Base-by-base conservation (phyloP, 495 filamentous ascomycete genomes). In the Xylaria bambusicola region DNA sequence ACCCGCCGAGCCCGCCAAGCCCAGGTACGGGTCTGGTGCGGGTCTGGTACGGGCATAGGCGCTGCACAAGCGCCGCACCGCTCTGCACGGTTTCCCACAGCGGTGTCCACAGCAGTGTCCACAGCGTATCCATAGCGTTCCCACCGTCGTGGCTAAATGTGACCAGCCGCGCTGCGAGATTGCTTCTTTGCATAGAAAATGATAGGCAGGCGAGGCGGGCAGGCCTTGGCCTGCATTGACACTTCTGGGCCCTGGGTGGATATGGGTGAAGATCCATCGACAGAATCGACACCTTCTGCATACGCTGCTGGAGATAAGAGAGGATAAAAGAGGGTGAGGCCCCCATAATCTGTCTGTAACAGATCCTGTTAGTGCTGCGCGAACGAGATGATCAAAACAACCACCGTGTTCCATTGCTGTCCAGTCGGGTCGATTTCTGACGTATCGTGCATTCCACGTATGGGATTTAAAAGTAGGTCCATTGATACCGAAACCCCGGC, bases 101-200 rank as follows among this genome's bases (percentile, higher is more conserved):
- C 29, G 29, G 5, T 33, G 29, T n/a, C n/a, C n/a, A n/a, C 10
- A 40, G 36, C 36, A 15, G 8, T 13, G 9, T 40, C 36, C 41
- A 44, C 41, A 44, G 41, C 33, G 18, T 36, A 20, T 15, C 27
- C 48, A 51, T 20, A n/a, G 21, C 21, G 35, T 20, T 53, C 21
- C 51, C 51, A 42, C 51, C 20, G 9, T 24, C n/a, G 52, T 54
- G 52, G 52, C 52, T 54, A 54, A 10, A 10, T 17, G 23, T 33
- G 52, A 26, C 52, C 24, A 31, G 36, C 52, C 36, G 52, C 36
- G 52, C 52, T 54, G 52, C 38, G 40, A 44, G 52, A 54, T 54
- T 44, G 38, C 52, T 29, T 29, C 23, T 31, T 44, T 44, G 38
- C 52, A 42, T 54, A 26, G 38, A 44, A 6, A 44, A 5, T 54